These are phyloP conservation scores for Planoprotostelium fungivorum DNA, from an alignment of 78 protist species.

Conservation along the genomic window DNA sequence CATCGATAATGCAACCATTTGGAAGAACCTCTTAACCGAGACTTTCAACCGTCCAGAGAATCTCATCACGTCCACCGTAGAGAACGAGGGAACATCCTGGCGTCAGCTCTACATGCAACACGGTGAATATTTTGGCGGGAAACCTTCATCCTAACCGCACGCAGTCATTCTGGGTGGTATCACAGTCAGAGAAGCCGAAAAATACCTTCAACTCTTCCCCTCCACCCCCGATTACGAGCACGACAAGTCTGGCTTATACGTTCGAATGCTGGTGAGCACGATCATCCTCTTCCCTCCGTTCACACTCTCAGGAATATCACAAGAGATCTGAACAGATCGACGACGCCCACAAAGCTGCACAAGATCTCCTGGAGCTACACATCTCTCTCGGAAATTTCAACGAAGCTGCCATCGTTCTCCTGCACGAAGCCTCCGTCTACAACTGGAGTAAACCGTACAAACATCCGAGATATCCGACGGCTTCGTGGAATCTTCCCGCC, in stretches of 20 bases:
- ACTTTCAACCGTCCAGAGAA: not conserved
- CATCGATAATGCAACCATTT: not conserved
- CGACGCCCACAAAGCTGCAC: not conserved
- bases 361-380: conserved; percentile 11
- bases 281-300: not conserved
- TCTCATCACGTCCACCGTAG: not conserved
- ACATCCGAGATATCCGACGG: not conserved
- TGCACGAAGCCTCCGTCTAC: conserved; percentile 45
- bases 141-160: not conserved
- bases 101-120: not conserved
- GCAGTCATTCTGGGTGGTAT: not conserved
- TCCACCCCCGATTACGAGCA: not conserved
- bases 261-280: not conserved
- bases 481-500: not conserved
- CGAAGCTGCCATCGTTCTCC: conserved; percentile 27
- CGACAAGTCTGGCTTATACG: not conserved
- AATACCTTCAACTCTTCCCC: not conserved
- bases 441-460: conserved; percentile 28
- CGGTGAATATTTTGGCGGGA: not conserved
- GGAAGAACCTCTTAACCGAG: not conserved
- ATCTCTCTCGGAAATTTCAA: conserved; percentile 30
- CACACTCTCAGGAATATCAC: not conserved
- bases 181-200: not conserved
- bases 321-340: not conserved
- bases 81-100: not conserved